Conservation (phyloP, 495 filamentous ascomycete species). For the Penicillium roqueforti region DNA sequence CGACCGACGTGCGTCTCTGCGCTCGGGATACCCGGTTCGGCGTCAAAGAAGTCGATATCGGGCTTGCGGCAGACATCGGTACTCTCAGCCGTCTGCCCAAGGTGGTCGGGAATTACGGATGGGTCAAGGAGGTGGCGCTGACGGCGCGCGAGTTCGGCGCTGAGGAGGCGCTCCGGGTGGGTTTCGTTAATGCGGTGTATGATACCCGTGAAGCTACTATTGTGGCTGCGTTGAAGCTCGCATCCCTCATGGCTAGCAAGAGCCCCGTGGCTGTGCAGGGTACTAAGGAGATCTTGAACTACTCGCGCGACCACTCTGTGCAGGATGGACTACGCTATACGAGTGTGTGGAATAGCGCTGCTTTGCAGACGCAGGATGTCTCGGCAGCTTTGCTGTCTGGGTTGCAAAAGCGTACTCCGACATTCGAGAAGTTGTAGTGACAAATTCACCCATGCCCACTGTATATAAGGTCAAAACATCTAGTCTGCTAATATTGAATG, state of each 20-base stretch:
- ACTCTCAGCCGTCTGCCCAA: conserved; percentile 84
- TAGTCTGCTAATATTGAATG: background rate
- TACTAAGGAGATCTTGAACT: conserved; percentile 91
- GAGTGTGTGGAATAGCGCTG: conserved; percentile 77
- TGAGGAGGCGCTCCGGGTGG: conserved; percentile 74
- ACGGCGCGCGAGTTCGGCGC: conserved; percentile 73
- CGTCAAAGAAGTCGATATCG: conserved; percentile 95
- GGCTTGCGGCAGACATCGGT: conserved; percentile 89
- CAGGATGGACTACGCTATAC: conserved; percentile 82
- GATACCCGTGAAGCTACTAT: conserved; percentile 60
- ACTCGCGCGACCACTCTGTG: conserved; percentile 70
- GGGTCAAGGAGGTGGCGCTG: conserved; percentile 89
- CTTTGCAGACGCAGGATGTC: conserved; percentile 79
- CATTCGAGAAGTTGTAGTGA: conserved; percentile 77
- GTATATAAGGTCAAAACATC: background rate
- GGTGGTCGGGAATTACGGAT: conserved; percentile 67
- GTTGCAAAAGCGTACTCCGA: conserved; percentile 73
- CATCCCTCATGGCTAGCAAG: conserved; percentile 66
- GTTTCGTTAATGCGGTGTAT: conserved; percentile 78
- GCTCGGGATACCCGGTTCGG: conserved; percentile 59
- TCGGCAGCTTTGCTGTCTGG: conserved; percentile 67
- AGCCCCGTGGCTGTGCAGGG: conserved; percentile 89
- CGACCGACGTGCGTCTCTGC: conserved; percentile 76
- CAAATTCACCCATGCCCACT: background rate
- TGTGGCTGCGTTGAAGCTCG: conserved; percentile 60